Evolutionary conservation across 2,329 filamentous ascomycete species (phyloP), one percentile per base, ranked within the genome.

Genomic region (Nothophoma quercina): DNA sequence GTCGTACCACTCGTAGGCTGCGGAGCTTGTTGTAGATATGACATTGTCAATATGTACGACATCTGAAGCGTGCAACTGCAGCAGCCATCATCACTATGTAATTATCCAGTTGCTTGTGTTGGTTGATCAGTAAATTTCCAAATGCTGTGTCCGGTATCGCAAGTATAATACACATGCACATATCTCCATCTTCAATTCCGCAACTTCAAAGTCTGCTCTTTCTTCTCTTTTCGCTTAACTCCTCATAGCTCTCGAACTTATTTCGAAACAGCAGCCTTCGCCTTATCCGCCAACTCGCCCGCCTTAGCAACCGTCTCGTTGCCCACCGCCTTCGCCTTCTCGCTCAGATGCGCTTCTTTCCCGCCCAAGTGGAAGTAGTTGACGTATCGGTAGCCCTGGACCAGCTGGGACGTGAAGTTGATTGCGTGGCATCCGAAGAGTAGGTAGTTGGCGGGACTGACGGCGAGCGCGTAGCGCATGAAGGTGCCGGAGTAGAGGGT

Each of bases 371-470:
- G 77, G 81, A 81, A 86, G 75, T 86, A 85, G 64, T 82, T 81
- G 58, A 85, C 56, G 68, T 84, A 88, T 47, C 85, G 78, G 75
- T 86, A 87, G 16, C 79, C 84, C 70, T 88, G 85, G 25, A 81
- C 82, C 35, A 78, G 60, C 73, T 88, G 85, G 36, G 83, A 83
- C 59, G 74, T 75, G 74, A 85, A 87, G 76, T 88, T 88, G 75
- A 87, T 80, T 55, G 83, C 75, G 74, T 88, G 85, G 77, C 85
- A 88, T 60, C 82, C 85, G 73, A 88, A 88, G 49, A 88, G 83
- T 59, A 88, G 83, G 77, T 87, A 87, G 77, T 88, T 88, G 66
- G 78, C 79, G 32, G 85, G 85, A 13, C 78, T 77, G 50, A 88
- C 84, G 56, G 85, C 85, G 57, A 88, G 71, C 52, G 85, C 77